phyloP scores from a whole-genome alignment of 176 grass and related monocot genomes.

The Pontederia crassipes region DNA sequence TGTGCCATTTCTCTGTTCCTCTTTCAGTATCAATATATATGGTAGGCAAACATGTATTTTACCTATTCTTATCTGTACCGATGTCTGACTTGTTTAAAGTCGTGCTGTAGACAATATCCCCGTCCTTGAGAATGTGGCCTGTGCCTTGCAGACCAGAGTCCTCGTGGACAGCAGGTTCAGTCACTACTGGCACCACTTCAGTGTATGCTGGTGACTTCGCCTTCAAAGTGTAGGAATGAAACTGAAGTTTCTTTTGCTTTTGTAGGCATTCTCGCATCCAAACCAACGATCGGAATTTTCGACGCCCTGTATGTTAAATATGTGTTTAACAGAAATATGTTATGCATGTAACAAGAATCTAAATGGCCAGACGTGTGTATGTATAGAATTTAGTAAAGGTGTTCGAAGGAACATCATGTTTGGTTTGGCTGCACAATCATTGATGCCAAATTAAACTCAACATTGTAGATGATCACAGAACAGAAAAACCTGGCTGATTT shows the following conservation, averaged over 20 bases:
- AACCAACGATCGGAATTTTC: slow-evolving; percentile 72
- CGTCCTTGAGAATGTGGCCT: slow-evolving; percentile 81
- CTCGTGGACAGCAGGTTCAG: slow-evolving; percentile 82
- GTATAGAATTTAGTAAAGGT: too few species aligned
- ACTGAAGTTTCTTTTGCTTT: slow-evolving; percentile 60
- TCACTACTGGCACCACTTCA: slow-evolving; percentile 74
- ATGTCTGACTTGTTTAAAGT: slow-evolving; percentile 94
- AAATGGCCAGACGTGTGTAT: too few species aligned
- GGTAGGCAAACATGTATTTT: not conserved
- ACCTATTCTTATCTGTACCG: slow-evolving; percentile 75
- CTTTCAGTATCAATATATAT: too few species aligned
- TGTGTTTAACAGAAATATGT: slow-evolving; percentile 8
- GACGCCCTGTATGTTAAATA: slow-evolving; percentile 42
- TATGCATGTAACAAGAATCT: not conserved
- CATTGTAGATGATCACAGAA: not conserved
- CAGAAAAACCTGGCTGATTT: slow-evolving; percentile 67
- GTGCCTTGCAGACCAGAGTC: slow-evolving; percentile 90
- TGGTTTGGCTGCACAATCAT: too few species aligned
- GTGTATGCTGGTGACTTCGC: slow-evolving; percentile 43
- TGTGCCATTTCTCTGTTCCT: too few species aligned
- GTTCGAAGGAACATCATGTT: too few species aligned
- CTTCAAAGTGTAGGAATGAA: slow-evolving; percentile 71
- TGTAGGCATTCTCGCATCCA: slow-evolving; percentile 55
- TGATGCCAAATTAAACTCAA: too few species aligned
- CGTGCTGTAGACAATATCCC: slow-evolving; percentile 78